Base-by-base conservation (phyloP, 2,329 filamentous ascomycete genomes). In the Stromatinia cepivora region DNA sequence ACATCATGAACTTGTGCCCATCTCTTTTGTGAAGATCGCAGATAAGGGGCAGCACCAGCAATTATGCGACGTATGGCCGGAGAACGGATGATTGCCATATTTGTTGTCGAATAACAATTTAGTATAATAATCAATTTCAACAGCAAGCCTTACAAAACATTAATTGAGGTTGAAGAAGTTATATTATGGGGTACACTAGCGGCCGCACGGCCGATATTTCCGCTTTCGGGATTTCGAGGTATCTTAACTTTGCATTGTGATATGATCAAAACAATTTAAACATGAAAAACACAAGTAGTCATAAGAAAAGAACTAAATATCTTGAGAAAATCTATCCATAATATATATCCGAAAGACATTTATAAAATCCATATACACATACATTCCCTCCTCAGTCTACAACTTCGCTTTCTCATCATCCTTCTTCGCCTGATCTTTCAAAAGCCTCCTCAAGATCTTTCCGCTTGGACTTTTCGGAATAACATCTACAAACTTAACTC, bases 1-100 rank as follows among this genome's bases (percentile, higher is more conserved):
- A 97, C 89, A 80, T 97, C 92, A 80, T 96, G 92, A 42, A 97
- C 93, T 76, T 92, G 92, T 2, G 94, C 94, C 91, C 92, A 96
- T 79, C 94, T 88, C 69, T 90, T 88, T 80, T 97, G 94, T 10
- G 80, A 76, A 22, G 76, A 75, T 67, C 76, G 76, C 54, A 78
- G 67, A 69, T 75, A 77, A 6, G 76, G 77, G 15, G 76, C 70
- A 31, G 74, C 73, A 15, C 75, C 75, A 58, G 73, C 76, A 45
- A 77, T 66, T 25, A 75, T 54, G 69, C 84, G 81, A 52, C 86
- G 85, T 52, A 89, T 79, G 34, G 81, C 78, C 61, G 82, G 81
- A 45, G 82, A 78, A 73, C 83, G 80, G 56, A 84, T 75, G 50
- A 82, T 84, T 50, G 84, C 80, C 86, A 88, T 88, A 6, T 31